Evolutionary conservation across 2,329 filamentous ascomycete genomes (phyloP).

Genomic region (Pseudogymnoascus sp.): DNA sequence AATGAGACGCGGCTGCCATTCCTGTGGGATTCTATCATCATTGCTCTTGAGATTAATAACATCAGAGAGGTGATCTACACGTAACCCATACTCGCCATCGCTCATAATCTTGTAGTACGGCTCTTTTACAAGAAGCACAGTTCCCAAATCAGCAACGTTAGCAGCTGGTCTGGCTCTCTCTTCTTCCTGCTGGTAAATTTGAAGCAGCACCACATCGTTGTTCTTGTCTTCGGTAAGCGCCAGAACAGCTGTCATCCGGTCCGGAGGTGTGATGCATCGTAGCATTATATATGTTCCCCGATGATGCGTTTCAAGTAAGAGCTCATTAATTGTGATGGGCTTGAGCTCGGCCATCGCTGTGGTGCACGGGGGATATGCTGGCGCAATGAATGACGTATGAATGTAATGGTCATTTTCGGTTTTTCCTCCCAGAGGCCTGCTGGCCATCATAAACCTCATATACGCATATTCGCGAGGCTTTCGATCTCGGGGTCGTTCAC

Average conservation of each 20-base stretch:
- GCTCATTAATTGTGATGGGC: conserved; percentile 19
- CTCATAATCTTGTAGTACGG: conserved; percentile 40
- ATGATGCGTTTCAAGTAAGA: conserved; percentile 35
- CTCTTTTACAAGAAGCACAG: conserved; percentile 41
- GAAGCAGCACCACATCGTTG: conserved; percentile 27
- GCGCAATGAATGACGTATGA: conserved; percentile 5
- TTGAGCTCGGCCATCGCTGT: conserved; percentile 17
- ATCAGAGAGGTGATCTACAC: conserved; percentile 46
- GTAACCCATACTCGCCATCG: conserved; percentile 35
- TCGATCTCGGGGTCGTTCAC: not conserved
- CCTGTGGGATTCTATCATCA: conserved; percentile 33
- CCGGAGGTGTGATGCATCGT: conserved; percentile 12
- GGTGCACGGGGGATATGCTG: conserved; percentile 14
- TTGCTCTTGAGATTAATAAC: conserved; percentile 31
- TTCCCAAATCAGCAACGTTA: too few relatives aligned
- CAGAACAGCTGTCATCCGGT: conserved; percentile 26
- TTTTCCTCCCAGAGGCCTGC: too few relatives aligned
- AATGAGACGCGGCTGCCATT: conserved; percentile 31
- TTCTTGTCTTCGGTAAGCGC: conserved; percentile 18
- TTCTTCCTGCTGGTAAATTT: conserved; percentile 33
- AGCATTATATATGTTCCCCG: conserved; percentile 29
- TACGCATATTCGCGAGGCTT: not conserved
- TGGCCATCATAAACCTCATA: not conserved
- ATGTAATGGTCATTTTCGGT: too few relatives aligned
- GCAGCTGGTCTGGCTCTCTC: too few relatives aligned